Evolutionary conservation across 352 stramenopile genomes (phyloP).

Genomic region (Globisporangium rhizosaccharum): DNA sequence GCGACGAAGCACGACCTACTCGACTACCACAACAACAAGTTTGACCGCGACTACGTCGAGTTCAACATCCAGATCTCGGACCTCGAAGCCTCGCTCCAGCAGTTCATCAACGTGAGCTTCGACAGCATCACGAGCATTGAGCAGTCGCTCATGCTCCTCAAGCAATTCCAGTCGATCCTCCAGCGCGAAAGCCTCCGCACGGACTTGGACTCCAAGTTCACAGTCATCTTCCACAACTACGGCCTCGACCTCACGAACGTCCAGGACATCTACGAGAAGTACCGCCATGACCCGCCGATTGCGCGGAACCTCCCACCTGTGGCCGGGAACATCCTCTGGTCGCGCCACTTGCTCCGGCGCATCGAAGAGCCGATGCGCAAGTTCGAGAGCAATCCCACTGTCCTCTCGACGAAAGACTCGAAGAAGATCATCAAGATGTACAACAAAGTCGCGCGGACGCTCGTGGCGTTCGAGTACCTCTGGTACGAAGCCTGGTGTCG

Average conservation of each 20-base stretch:
- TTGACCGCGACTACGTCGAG: slow-evolving; percentile 92
- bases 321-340: slow-evolving; percentile 85
- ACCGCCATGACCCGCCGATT: slow-evolving; percentile 79
- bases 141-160: slow-evolving; percentile 76
- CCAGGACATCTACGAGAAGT: slow-evolving; percentile 83
- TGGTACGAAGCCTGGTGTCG: slow-evolving; percentile 88
- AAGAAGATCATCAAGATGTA: slow-evolving; percentile 91
- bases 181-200: slow-evolving; percentile 77
- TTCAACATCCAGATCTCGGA: slow-evolving; percentile 92
- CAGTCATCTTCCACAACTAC: slow-evolving; percentile 91
- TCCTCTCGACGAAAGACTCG: slow-evolving; percentile 82
- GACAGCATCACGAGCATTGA: slow-evolving; percentile 88
- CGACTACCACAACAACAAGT: slow-evolving; percentile 89
- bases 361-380: slow-evolving; percentile 88
- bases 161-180: slow-evolving; percentile 86
- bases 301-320: slow-evolving; percentile 80
- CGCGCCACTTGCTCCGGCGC: slow-evolving; percentile 71
- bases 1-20: slow-evolving; percentile 80
- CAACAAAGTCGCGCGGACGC: slow-evolving; percentile 85
- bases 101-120: slow-evolving; percentile 90
- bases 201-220: slow-evolving; percentile 88
- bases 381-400: slow-evolving; percentile 79
- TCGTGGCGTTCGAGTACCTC: slow-evolving; percentile 88
- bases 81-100: slow-evolving; percentile 81
- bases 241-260: slow-evolving; percentile 81